Conservation (phyloP, 257 asterid genomes). For the Nicotiana tabacum region DNA sequence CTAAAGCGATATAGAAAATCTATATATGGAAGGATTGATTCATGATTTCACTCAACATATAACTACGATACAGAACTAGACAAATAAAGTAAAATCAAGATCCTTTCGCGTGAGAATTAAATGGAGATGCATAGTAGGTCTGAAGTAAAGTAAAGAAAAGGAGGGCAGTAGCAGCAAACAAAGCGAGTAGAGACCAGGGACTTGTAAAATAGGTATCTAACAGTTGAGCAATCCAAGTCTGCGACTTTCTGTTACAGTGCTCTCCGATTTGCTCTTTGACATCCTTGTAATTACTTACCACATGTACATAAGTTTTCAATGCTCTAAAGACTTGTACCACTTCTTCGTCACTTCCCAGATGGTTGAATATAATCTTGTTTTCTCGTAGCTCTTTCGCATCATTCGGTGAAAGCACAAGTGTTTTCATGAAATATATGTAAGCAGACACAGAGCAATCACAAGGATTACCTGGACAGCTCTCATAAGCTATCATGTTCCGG, state of each 20-base stretch:
- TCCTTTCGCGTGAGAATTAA: background rate
- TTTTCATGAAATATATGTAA: constrained; percentile 28
- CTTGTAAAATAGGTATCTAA: background rate
- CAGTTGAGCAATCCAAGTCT: constrained; percentile 12
- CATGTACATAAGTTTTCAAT: background rate
- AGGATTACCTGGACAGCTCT: background rate
- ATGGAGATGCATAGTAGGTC: background rate
- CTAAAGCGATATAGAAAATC: background rate
- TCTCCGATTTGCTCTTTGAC: background rate
- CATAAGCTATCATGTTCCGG: constrained; percentile 30
- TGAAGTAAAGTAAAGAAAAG: background rate
- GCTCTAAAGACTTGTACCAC: constrained; percentile 2
- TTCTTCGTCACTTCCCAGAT: constrained; percentile 21
- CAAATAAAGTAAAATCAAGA: background rate
- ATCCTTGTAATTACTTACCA: background rate
- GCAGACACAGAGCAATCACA: background rate
- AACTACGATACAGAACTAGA: background rate
- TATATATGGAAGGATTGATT: background rate
- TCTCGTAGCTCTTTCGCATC: constrained; percentile 31
- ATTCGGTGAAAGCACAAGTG: constrained; percentile 10
- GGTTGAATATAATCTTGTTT: constrained; percentile 15
- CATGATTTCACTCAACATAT: background rate
- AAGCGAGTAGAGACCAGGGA: background rate
- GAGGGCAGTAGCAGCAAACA: background rate
- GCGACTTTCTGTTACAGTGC: background rate